Percentiles rank a stretch among this genome's conserved stretches.
Evolutionary conservation across 2,329 filamentous ascomycete species (phyloP).

Genomic region (Nectriaceae sp.): DNA sequence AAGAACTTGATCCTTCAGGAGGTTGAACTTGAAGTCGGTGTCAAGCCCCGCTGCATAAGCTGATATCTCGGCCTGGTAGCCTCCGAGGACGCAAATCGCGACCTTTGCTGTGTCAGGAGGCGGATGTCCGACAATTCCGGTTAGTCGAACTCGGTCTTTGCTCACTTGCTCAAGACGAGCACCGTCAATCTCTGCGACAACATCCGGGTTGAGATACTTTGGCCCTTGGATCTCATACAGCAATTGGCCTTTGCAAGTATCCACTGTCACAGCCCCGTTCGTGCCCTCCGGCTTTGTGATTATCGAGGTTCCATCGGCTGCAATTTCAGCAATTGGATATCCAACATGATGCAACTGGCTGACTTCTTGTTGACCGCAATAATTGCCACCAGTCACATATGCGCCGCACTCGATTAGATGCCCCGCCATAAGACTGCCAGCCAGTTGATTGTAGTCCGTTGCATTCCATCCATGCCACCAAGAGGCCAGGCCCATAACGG

Average conservation of each 20-base stretch:
- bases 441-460: slow-evolving; percentile 46
- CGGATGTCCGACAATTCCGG: slow-evolving; percentile 39
- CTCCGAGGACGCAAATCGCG: slow-evolving; percentile 38
- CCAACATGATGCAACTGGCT: slow-evolving; percentile 29
- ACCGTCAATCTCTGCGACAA: slow-evolving; percentile 37
- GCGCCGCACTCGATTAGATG: slow-evolving; percentile 53
- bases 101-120: slow-evolving; percentile 43
- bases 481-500: slow-evolving; percentile 53
- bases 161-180: slow-evolving; percentile 38
- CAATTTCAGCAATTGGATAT: slow-evolving; percentile 53
- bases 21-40: slow-evolving; percentile 28
- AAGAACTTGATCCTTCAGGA: slow-evolving; percentile 29
- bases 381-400: slow-evolving; percentile 55
- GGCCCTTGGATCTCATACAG: slow-evolving; percentile 46
- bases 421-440: slow-evolving; percentile 47
- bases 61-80: slow-evolving; percentile 38
- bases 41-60: slow-evolving; percentile 25
- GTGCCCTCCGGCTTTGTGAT: slow-evolving; percentile 50
- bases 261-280: slow-evolving; percentile 41
- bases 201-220: slow-evolving; percentile 43
- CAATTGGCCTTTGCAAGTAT: slow-evolving; percentile 37
- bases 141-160: slow-evolving; percentile 29
- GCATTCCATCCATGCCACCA: slow-evolving; percentile 53
- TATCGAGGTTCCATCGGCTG: slow-evolving; percentile 43
- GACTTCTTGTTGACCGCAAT: slow-evolving; percentile 41